Base-by-base conservation (phyloP, 257 asterid species). In the Solanum chmielewskii region DNA sequence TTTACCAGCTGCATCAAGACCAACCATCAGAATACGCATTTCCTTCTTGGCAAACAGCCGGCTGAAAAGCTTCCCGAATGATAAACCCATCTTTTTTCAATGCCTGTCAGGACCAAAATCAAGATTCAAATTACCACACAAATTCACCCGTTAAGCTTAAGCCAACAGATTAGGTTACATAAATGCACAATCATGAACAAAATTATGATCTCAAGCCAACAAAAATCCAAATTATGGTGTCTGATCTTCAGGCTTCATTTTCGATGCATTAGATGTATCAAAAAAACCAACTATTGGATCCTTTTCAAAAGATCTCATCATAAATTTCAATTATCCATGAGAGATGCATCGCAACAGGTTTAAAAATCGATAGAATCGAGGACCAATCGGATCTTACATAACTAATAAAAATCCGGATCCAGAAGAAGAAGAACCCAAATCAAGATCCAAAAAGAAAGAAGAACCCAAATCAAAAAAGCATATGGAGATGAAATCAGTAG, bases 1-100 rank as follows among this genome's bases (percentile, higher is more conserved):
- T 93, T 94, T 94, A 92, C 98, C 98, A 86, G 98, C 98, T 60
- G 96, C 98, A 89, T 93, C 98, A 15, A 94, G 96, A 92, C 98
- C 98, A 41, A 94, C 95, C 98, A 94, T 94, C 87, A 94, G 94
- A 68, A 94, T 94, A 21, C 96, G 90, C 98, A 94, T 94, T 92
- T 94, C 96, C 92, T 89, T 94, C 92, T 93, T 94, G 89, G 98
- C 98, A 87, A 94, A 94, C 47, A 94, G 92, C 52, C 95, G 92
- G 83, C 96, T 93, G 89, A 94, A 94, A 84, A 94, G 96, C 94
- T 94, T 94, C 87, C 92, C 90, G 88, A 94, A 93, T n/a, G 98
- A 93, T 89, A 94, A 90, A 88, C 98, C 98, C 98, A 94, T 94
- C 82, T 84, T 88, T 42, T 86, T 88, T 89, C 62, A 85, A 92